Percentiles rank a stretch among this genome's conserved stretches.
These are phyloP conservation scores for Aristolochia californica DNA, from an alignment of 164 flowering plant species.

Conservation along the genomic window DNA sequence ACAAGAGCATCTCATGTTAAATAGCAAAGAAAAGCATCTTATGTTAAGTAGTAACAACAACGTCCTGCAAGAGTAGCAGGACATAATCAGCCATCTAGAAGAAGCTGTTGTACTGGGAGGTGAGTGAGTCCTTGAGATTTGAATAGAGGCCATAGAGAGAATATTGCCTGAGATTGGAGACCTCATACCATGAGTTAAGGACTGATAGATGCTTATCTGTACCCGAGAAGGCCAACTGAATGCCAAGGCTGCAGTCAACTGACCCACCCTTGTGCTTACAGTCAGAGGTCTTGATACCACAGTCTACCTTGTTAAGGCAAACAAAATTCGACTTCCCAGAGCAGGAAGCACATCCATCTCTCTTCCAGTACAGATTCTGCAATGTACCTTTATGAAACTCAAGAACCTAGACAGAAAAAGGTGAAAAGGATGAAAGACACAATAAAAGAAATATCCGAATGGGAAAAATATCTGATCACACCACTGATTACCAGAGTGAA, in stretches of 20 bases:
- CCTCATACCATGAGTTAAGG: conserved; percentile 94
- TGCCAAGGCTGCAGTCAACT: conserved; percentile 88
- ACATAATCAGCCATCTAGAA: conserved; percentile 20
- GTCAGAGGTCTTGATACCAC: conserved; percentile 51
- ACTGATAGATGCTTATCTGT: conserved; percentile 73
- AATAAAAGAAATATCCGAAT: background rate
- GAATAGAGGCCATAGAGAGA: conserved; percentile 78
- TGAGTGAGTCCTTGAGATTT: conserved; percentile 63
- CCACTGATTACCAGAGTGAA: conserved; percentile 65
- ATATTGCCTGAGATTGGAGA: conserved; percentile 73
- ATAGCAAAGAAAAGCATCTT: no score
- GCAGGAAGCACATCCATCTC: conserved; percentile 83
- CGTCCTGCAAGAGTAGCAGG: no score
- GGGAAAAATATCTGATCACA: no score
- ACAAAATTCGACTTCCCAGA: conserved; percentile 42
- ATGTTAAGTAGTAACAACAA: no score
- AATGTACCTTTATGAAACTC: conserved; percentile 85
- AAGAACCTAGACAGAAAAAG: conserved; percentile 38
- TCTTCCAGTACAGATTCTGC: conserved; percentile 85
- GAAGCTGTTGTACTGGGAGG: conserved; percentile 56
- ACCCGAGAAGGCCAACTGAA: conserved; percentile 89
- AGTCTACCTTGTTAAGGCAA: conserved; percentile 83
- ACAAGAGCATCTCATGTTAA: no score
- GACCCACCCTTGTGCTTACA: conserved; percentile 55
- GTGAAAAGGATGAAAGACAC: background rate